Conservation (phyloP, 768 basidiomycete genomes). For the Boletus rubescentipes region DNA sequence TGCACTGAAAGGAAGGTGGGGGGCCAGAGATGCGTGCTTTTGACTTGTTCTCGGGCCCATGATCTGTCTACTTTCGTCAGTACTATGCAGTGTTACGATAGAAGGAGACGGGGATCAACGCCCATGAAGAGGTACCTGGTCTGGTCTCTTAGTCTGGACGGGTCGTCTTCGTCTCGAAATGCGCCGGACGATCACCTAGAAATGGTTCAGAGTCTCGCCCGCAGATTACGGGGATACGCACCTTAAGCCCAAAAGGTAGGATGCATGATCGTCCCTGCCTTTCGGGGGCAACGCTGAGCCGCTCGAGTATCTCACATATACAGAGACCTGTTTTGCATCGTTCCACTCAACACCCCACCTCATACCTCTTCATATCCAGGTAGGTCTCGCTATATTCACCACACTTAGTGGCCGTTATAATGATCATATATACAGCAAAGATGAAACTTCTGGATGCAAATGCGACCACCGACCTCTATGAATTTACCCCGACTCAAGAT, state of each 20-base stretch:
- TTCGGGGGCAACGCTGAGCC: not conserved
- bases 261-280: not conserved
- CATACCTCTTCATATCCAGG: not conserved
- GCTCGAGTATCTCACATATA: conserved; percentile 20
- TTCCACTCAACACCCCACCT: not conserved
- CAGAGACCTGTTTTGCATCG: not conserved
- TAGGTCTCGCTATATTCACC: not conserved
- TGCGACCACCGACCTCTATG: conserved; percentile 22
- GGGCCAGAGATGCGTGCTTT: not conserved
- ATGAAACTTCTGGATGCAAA: conserved; percentile 12
- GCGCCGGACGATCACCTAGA: conserved; percentile 4
- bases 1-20: not conserved
- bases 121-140: not conserved
- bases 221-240: not conserved
- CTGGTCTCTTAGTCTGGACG: not conserved
- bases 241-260: conserved; percentile 11
- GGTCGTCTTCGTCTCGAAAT: not conserved
- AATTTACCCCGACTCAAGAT: conserved; percentile 54
- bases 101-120: conserved; percentile 1
- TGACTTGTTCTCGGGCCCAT: not conserved
- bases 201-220: not conserved
- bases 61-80: not conserved
- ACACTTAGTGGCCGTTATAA: not conserved
- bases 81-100: not conserved
- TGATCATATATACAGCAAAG: conserved; percentile 3